These are phyloP conservation scores for Nissolia schottii DNA, from an alignment of 306 rosid species.

Conservation along the genomic window DNA sequence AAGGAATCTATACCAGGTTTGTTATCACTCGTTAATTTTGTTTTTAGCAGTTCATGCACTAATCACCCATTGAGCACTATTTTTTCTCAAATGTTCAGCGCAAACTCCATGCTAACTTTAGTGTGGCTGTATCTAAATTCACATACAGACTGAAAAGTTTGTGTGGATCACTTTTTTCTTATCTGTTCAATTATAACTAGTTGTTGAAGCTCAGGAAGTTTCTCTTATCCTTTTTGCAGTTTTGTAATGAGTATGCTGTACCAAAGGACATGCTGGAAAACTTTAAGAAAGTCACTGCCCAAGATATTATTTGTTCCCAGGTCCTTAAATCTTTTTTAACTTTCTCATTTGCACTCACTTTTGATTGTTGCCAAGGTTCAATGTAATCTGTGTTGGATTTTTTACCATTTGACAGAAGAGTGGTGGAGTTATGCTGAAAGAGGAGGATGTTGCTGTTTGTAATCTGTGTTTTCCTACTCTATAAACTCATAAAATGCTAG, in stretches of 20 bases:
- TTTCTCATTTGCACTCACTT: slow-evolving; percentile 5
- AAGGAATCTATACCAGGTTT: slow-evolving; percentile 82
- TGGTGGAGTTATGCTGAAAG: slow-evolving; percentile 72
- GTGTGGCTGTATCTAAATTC: slow-evolving; percentile 8
- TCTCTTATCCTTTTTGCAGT: slow-evolving; percentile 44
- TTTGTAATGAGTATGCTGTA: slow-evolving; percentile 91
- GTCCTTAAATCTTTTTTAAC: slow-evolving; percentile 29
- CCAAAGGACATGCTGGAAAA: slow-evolving; percentile 75
- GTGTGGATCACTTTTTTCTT: not conserved
- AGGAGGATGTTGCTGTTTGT: slow-evolving; percentile 76
- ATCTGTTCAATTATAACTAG: not conserved
- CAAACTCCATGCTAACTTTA: not conserved
- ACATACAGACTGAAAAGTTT: not conserved
- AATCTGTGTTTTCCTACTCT: no score
- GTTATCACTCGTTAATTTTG: slow-evolving; percentile 3
- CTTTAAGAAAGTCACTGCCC: slow-evolving; percentile 79
- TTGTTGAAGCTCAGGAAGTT: not conserved
- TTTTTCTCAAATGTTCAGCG: not conserved
- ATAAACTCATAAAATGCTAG: no score
- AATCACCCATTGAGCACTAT: not conserved
- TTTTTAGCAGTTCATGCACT: not conserved
- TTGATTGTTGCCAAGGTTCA: slow-evolving; percentile 15
- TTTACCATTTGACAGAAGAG: slow-evolving; percentile 48
- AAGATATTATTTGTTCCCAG: slow-evolving; percentile 94
- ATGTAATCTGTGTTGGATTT: not conserved